Evolutionary conservation across 1,284 basidiomycete genomes (phyloP).

Genomic region (Leccinum fuscescens): DNA sequence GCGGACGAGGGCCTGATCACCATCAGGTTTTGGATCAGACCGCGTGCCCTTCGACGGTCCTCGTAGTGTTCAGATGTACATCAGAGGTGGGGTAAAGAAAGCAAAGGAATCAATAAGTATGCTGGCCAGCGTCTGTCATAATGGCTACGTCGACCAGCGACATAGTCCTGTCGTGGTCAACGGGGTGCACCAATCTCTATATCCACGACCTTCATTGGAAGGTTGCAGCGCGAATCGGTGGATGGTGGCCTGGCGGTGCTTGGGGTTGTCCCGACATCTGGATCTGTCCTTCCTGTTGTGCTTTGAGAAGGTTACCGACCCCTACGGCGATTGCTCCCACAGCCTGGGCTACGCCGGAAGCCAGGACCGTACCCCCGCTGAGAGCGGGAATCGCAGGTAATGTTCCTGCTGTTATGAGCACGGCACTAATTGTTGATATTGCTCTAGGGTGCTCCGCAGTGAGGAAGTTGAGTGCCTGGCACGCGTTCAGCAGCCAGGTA

Average conservation of each 20-base stretch:
- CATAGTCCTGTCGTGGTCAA: conserved; percentile 7
- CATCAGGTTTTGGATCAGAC: conserved; percentile 15
- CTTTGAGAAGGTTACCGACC: conserved; percentile 53
- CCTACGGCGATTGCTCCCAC: conserved; percentile 74
- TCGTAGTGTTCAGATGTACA: conserved; percentile 12
- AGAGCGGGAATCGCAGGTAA: conserved; percentile 69
- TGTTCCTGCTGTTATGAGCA: conserved; percentile 72
- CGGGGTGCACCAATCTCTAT: background rate
- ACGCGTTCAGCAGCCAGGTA: conserved; percentile 71
- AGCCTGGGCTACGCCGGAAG: conserved; percentile 68
- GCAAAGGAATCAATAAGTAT: conserved; percentile 24
- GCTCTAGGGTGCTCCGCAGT: conserved; percentile 70
- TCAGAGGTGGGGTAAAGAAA: conserved; percentile 2
- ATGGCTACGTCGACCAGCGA: conserved; percentile 27
- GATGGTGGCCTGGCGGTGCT: conserved; percentile 24
- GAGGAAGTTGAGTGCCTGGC: conserved; percentile 68
- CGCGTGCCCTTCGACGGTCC: conserved; percentile 5
- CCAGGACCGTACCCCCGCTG: conserved; percentile 65
- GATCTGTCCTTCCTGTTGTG: conserved; percentile 39
- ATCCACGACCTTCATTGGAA: conserved; percentile 23
- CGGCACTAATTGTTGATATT: conserved; percentile 70
- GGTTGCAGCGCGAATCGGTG: conserved; percentile 32
- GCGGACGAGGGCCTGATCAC: conserved; percentile 12
- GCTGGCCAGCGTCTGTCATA: conserved; percentile 21
- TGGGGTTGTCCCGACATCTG: conserved; percentile 27